Evolutionary conservation across 805 yeast species (phyloP), one percentile per base, ranked within the genome.

Genomic region (Suhomyces sp.): DNA sequence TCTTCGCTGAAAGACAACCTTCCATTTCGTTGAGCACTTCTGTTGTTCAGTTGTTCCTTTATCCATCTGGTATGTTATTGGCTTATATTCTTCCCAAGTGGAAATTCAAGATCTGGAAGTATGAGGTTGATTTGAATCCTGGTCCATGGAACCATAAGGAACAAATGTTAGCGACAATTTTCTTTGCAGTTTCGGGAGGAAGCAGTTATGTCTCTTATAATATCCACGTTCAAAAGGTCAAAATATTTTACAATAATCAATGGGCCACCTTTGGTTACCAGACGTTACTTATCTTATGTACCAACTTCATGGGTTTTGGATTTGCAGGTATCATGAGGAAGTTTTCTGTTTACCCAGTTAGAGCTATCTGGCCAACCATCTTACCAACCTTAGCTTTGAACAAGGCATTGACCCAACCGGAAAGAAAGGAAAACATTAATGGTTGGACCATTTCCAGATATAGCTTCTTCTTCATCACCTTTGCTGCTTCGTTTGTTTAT

Each of bases 111-210:
- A 12, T 46, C 7, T 37, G 44, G 42, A 33, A 28, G 12, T 33
- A 28, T 27, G 25, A 25, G 5, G 4, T 48, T 16, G 46, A 44
- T 8, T 52, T 79, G 32, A 77, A 77, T 51, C 82, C 81, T 2
- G 83, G 85, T 10, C 81, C 82, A 10, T 81, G 83, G 81, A 60
- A 66, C 20, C 65, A 56, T 44, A 80, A 80, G 50, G 85, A 80
- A 47, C 86, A 81, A 53, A 77, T 78, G 79, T 67, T 81, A 40
- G 66, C 81, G 1, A 75, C 86, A 5, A 49, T 68, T 17, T 62
- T 63, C 47, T 62, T 50, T 47, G 54, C 63, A 29, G 63, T 65
- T 20, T 60, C 65, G 25, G 48, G 53, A 23, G 48, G 60, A 20
- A 47, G 48, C 39, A 44, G 52, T 32, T 60, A 38, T 21, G 54